These are phyloP conservation scores for Obba rivulosa DNA, from an alignment of 768 basidiomycete genomes.

Conservation along the genomic window DNA sequence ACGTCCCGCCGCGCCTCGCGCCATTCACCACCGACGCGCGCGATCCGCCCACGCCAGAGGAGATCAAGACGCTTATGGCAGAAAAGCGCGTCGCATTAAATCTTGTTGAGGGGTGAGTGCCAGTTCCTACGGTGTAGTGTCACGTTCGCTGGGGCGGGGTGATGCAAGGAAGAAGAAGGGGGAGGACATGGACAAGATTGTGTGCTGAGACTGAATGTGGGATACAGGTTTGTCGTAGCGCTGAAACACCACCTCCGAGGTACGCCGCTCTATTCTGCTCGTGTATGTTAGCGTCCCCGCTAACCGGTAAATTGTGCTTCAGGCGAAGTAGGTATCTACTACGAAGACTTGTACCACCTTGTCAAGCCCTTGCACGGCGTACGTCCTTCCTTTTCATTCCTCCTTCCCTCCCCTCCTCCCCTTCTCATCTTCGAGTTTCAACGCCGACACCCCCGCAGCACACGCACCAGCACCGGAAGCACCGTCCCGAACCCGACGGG, in stretches of 20 bases:
- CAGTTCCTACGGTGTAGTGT: no score
- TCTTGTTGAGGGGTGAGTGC: constrained; percentile 47
- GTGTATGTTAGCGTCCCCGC: not conserved
- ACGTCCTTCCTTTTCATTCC: constrained; percentile 7
- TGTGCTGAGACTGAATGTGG: not conserved
- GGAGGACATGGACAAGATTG: no score
- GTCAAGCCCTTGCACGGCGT: constrained; percentile 54
- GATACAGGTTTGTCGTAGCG: constrained; percentile 45
- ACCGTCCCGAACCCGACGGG: no score
- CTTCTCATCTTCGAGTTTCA: not conserved
- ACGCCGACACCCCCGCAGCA: not conserved
- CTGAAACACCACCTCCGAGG: constrained; percentile 61
- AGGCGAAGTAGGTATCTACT: constrained; percentile 58
- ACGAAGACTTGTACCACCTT: constrained; percentile 55
- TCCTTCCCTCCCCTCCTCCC: not conserved
- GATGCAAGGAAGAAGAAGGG: no score
- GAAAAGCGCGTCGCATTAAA: constrained; percentile 60
- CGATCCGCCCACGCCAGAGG: constrained; percentile 24
- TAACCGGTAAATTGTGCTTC: not conserved
- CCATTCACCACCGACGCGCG: constrained; percentile 33
- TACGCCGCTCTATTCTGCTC: constrained; percentile 9
- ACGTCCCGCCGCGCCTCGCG: constrained; percentile 46
- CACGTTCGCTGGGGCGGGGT: no score
- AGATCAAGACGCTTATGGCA: constrained; percentile 46
- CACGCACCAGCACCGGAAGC: constrained; percentile 4